Percentiles rank a stretch among this genome's conserved stretches.
Conservation (phyloP, 768 basidiomycete genomes). For the Tricholoma sp. region DNA sequence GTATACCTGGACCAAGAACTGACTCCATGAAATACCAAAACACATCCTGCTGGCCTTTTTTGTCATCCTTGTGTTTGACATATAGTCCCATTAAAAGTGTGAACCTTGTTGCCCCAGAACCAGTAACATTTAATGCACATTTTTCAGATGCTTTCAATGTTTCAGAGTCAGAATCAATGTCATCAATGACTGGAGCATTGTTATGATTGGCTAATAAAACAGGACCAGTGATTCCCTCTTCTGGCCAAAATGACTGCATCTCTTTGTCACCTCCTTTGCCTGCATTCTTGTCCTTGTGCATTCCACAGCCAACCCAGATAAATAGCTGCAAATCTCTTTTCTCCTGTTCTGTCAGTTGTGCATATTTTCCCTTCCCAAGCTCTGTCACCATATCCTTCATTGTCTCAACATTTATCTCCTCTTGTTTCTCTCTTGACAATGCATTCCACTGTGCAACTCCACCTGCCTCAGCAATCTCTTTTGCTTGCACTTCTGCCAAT, state of each 20-base stretch:
- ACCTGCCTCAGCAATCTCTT: slow-evolving; percentile 21
- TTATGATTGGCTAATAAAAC: slow-evolving; percentile 23
- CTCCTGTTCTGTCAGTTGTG: slow-evolving; percentile 14
- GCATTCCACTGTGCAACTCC: slow-evolving; percentile 21
- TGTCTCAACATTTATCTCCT: slow-evolving; percentile 10
- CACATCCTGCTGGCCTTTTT: slow-evolving; percentile 28
- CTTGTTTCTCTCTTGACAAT: slow-evolving; percentile 17
- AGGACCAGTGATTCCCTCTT: slow-evolving; percentile 14
- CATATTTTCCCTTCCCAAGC: slow-evolving; percentile 20
- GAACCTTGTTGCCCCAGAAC: slow-evolving; percentile 24
- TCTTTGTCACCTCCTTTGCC: slow-evolving; percentile 24
- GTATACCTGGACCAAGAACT: slow-evolving; percentile 13
- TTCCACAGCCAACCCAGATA: slow-evolving; percentile 32
- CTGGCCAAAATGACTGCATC: slow-evolving; percentile 25
- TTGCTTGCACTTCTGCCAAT: slow-evolving; percentile 13
- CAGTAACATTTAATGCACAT: slow-evolving; percentile 14
- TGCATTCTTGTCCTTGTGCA: slow-evolving; percentile 34
- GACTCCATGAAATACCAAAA: slow-evolving; percentile 17
- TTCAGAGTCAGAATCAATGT: slow-evolving; percentile 3
- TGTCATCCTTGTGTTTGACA: slow-evolving; percentile 31
- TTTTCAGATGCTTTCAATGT: slow-evolving; percentile 9
- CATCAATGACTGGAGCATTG: slow-evolving; percentile 19
- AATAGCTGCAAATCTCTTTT: slow-evolving; percentile 20
- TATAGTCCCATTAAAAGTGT: slow-evolving; percentile 24
- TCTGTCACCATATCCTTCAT: slow-evolving; percentile 11